Conservation (phyloP, 1,284 basidiomycete genomes). For the Fomitopsis palustris region DNA sequence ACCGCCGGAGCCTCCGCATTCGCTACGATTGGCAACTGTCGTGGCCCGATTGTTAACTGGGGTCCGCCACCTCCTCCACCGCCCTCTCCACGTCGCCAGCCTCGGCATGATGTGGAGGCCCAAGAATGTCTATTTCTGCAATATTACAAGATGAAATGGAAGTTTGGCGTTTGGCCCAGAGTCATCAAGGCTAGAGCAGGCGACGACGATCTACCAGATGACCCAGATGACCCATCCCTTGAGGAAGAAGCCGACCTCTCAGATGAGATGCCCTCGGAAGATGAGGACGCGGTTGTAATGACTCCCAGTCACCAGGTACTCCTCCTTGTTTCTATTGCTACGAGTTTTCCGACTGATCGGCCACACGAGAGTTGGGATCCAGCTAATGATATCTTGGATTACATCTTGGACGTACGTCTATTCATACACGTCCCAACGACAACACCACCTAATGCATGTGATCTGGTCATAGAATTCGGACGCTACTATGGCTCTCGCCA, state of each 20-base stretch:
- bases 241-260: background rate
- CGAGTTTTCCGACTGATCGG: background rate
- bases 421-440: background rate
- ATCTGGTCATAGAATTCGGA: background rate
- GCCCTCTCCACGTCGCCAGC: background rate
- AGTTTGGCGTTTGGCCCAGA: constrained; percentile 4
- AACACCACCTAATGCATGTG: background rate
- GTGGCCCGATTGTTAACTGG: background rate
- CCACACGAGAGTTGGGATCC: constrained; percentile 14
- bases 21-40: background rate
- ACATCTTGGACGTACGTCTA: constrained; percentile 16
- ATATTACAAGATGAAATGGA: constrained; percentile 22
- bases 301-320: background rate
- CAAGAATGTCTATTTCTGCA: constrained; percentile 16
- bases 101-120: background rate
- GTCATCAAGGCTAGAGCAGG: constrained; percentile 15
- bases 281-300: background rate
- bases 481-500: constrained; percentile 11
- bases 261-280: background rate
- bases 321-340: background rate
- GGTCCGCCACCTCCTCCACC: background rate
- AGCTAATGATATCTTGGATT: constrained; percentile 15
- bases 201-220: constrained; percentile 2
- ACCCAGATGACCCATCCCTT: constrained; percentile 1
- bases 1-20: constrained; percentile 10